These are phyloP conservation scores for Boletus rufocinnamomeus DNA, from an alignment of 768 basidiomycete species.

Conservation along the genomic window DNA sequence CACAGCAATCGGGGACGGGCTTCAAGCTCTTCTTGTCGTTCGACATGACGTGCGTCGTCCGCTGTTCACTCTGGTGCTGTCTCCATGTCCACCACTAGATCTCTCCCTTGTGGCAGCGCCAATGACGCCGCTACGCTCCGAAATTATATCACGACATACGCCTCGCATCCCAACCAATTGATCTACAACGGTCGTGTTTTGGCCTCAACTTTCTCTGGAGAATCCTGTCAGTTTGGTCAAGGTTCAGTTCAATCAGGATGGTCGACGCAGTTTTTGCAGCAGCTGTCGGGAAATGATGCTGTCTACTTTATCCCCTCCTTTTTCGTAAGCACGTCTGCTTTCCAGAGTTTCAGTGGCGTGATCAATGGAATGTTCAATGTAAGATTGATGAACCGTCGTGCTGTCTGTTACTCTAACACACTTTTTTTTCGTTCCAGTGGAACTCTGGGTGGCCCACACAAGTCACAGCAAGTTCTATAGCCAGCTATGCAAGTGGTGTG, in stretches of 20 bases:
- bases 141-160: conserved; percentile 53
- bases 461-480: conserved; percentile 39
- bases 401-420: conserved; percentile 14
- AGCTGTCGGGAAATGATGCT: conserved; percentile 44
- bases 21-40: conserved; percentile 80
- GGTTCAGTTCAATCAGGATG: conserved; percentile 53
- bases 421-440: conserved; percentile 50
- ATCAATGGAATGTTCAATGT: conserved; percentile 66
- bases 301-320: conserved; percentile 71
- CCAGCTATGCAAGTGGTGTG: conserved; percentile 11
- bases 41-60: conserved; percentile 65
- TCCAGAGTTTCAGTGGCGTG: conserved; percentile 46
- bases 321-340: conserved; percentile 56
- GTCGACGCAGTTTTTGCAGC: conserved; percentile 52
- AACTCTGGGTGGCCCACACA: conserved; percentile 79
- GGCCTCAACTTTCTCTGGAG: conserved; percentile 73
- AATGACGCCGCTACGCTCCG: conserved; percentile 53
- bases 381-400: conserved; percentile 21
- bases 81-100: conserved; percentile 36
- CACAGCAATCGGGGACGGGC: conserved; percentile 47
- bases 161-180: conserved; percentile 61
- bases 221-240: conserved; percentile 67
- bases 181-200: conserved; percentile 49
- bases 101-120: conserved; percentile 52
- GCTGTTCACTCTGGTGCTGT: neutral